Conservation (phyloP, 2,329 filamentous ascomycete species). For the Trichoderma sp. region DNA sequence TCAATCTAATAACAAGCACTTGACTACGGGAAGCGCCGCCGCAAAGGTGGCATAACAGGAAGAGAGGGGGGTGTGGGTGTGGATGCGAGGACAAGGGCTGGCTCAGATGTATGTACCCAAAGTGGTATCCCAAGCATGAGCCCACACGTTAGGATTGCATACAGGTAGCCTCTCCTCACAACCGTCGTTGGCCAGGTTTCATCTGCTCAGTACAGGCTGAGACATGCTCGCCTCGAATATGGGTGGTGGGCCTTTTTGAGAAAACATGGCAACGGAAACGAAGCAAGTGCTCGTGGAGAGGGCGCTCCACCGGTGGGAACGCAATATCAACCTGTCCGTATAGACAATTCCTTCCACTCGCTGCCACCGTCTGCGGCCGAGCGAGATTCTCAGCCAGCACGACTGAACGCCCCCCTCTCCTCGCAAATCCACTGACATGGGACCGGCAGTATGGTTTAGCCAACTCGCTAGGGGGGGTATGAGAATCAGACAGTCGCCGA, state of each 20-base stretch:
- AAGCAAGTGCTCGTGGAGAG: slow-evolving; percentile 25
- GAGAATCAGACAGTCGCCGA: slow-evolving; percentile 24
- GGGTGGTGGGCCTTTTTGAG: slow-evolving; percentile 26
- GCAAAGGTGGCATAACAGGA: slow-evolving; percentile 26
- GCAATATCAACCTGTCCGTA: slow-evolving; percentile 14
- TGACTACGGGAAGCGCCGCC: slow-evolving; percentile 25
- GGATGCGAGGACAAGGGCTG: slow-evolving; percentile 27
- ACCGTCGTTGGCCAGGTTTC: slow-evolving; percentile 41
- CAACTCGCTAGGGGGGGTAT: slow-evolving; percentile 12
- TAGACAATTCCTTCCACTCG: slow-evolving; percentile 14
- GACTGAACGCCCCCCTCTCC: slow-evolving; percentile 10
- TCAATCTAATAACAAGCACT: slow-evolving; percentile 29
- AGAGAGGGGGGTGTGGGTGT: slow-evolving; percentile 17
- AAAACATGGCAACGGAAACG: slow-evolving; percentile 26
- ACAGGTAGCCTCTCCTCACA: neutral
- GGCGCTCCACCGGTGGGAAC: slow-evolving; percentile 24
- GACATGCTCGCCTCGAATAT: slow-evolving; percentile 36
- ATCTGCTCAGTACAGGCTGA: slow-evolving; percentile 36
- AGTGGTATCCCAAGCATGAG: slow-evolving; percentile 4
- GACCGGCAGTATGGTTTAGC: slow-evolving; percentile 26
- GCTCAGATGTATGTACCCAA: slow-evolving; percentile 29
- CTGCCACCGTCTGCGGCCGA: slow-evolving; percentile 11
- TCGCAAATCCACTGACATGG: slow-evolving; percentile 15
- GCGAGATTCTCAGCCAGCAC: slow-evolving; percentile 29
- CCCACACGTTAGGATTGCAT: slow-evolving; percentile 33